Evolutionary conservation across 129 eudicot genomes (phyloP), one percentile per base, ranked within the genome.

Genomic region (Lactuca saligna): DNA sequence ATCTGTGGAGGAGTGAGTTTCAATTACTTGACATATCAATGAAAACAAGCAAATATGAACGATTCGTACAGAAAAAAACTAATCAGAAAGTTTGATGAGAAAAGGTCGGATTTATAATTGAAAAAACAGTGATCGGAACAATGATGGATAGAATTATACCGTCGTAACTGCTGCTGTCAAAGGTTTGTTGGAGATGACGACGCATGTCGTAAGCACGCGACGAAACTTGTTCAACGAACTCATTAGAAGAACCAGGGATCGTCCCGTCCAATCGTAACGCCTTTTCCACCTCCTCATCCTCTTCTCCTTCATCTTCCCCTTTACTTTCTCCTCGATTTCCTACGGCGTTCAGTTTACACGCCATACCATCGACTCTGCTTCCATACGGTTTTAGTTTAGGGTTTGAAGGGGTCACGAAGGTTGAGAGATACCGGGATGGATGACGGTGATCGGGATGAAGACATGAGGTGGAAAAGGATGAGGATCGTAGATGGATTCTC

Each of bases 161-260:
- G 61, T 92, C 98, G 35, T 92, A 92, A 86, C 98, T 92, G 73
- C 88, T 84, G 86, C 78, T 71, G 61, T 89, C 96, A 41, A 89
- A 82, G 3, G 86, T 66, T 77, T 92, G 91, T n/a, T 88, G 95
- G 38, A 92, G 98, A 77, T 86, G 81, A 50, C 98, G 82, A 29
- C 98, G 98, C 91, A 92, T 92, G 57, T 86, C 96, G 69, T 92
- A 92, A 35, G 98, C 98, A 76, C 96, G 95, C 5, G 98, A 93
- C 13, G 96, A 89, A 29, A 93, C 98, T 56, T 88, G 88, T 66
- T 85, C 77, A 25, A 93, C 90, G 55, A 93, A 93, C 85, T 80
- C 95, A 34, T 87, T 80, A 7, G 98, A 89, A 70, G 82, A 86
- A 32, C 90, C 91, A 6, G 97, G 98, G 13, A 93, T 93, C n/a